Evolutionary conservation across 1,284 basidiomycete genomes (phyloP).

Genomic region (Vanrija pseudolonga): DNA sequence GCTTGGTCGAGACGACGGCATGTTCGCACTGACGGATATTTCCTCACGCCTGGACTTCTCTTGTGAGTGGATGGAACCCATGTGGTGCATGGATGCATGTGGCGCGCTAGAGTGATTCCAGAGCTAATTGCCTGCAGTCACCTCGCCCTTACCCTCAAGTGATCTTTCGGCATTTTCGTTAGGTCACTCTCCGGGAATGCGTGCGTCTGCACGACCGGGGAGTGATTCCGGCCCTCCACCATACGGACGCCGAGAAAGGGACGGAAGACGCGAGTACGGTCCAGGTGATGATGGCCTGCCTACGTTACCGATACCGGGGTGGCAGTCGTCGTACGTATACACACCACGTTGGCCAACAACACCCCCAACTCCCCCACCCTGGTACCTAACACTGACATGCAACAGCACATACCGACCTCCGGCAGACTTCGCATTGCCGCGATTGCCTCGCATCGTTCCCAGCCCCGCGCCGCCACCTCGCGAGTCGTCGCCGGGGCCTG

Average conservation of each 20-base stretch:
- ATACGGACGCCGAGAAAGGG: constrained; percentile 7
- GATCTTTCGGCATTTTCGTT: constrained; percentile 40
- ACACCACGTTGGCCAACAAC: background rate
- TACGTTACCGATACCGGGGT: constrained; percentile 1
- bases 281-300: constrained; percentile 22
- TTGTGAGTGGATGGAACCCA: constrained; percentile 1
- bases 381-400: background rate
- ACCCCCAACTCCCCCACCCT: too few relatives aligned
- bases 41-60: constrained; percentile 12
- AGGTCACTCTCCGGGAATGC: constrained; percentile 4
- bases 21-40: constrained; percentile 6
- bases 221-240: constrained; percentile 4
- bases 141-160: constrained; percentile 19
- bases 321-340: constrained; percentile 38
- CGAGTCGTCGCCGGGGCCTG: too few relatives aligned
- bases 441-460: constrained; percentile 13
- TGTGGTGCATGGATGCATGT: background rate
- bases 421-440: constrained; percentile 5
- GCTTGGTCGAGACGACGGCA: constrained; percentile 14
- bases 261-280: constrained; percentile 1
- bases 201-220: background rate
- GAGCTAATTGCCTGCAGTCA: constrained; percentile 8
- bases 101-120: background rate
- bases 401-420: background rate
- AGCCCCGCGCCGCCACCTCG: background rate